Evolutionary conservation across 257 asterid genomes (phyloP).

Genomic region (Rauvolfia tetraphylla): DNA sequence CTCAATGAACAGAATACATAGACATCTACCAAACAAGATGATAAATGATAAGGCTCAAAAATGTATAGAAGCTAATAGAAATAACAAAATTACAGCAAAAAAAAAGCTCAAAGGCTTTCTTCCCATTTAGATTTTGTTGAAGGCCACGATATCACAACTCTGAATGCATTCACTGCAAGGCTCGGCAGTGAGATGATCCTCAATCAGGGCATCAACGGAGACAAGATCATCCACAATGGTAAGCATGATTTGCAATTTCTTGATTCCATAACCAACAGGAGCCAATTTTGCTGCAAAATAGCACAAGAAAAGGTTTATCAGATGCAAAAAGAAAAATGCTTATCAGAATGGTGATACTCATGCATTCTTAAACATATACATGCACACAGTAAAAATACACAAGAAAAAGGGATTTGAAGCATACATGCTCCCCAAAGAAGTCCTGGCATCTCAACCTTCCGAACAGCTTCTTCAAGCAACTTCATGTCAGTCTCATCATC

Average conservation of each 20-base stretch:
- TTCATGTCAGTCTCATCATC: conserved; percentile 98
- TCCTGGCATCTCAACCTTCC: conserved; percentile 62
- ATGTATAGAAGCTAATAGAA: conserved; percentile 6
- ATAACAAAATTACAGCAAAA: conserved; percentile 28
- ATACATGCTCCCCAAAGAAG: conserved; percentile 99
- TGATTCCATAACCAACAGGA: conserved; percentile 85
- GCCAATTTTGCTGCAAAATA: conserved; percentile 62
- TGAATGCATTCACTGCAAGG: conserved; percentile 44
- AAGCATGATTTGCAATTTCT: conserved; percentile 83
- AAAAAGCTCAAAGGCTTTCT: conserved; percentile 5
- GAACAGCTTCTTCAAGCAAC: conserved; percentile 83
- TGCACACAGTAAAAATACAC: neutral
- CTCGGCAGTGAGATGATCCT: conserved; percentile 43
- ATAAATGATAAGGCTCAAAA: neutral
- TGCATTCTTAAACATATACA: neutral
- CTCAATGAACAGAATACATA: neutral
- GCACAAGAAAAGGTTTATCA: neutral
- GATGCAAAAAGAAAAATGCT: neutral
- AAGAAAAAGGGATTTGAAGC: conserved; percentile 8
- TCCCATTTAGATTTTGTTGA: conserved; percentile 42
- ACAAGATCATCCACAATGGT: conserved; percentile 84
- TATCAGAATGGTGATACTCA: too few relatives aligned
- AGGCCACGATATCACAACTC: conserved; percentile 56
- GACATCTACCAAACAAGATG: neutral
- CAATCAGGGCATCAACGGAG: conserved; percentile 60